These are phyloP conservation scores for Immersiporthe knoxdaviesiana DNA, from an alignment of 2,329 filamentous ascomycete genomes.

Conservation along the genomic window DNA sequence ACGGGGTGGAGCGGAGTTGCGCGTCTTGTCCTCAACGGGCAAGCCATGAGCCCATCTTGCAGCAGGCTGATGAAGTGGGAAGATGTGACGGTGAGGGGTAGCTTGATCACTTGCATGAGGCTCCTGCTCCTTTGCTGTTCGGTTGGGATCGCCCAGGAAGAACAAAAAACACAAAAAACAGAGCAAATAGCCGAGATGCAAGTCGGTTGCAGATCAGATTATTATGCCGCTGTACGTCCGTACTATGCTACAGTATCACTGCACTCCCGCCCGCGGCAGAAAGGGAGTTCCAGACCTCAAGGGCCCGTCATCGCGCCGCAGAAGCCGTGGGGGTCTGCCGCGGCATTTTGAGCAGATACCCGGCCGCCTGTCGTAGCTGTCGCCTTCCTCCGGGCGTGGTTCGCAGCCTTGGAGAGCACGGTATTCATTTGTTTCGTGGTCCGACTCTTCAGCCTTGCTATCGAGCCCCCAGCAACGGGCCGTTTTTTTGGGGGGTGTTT, in stretches of 20 bases:
- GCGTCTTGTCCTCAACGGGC: conserved; percentile 12
- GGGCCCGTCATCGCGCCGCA: conserved; percentile 5
- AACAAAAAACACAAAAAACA: neutral
- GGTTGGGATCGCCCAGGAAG: too few relatives aligned
- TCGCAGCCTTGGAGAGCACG: neutral
- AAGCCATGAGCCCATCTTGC: conserved; percentile 22
- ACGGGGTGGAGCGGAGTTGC: neutral
- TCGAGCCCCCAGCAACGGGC: neutral
- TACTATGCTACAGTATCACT: neutral
- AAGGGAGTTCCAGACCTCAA: conserved; percentile 3
- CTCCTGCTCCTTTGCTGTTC: neutral
- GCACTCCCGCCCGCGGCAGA: neutral
- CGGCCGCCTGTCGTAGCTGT: neutral
- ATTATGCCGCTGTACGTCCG: conserved; percentile 1
- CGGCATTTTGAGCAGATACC: conserved; percentile 14
- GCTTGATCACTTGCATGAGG: conserved; percentile 15
- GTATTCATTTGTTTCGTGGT: neutral
- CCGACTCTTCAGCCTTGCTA: neutral
- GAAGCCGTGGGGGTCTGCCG: conserved; percentile 24
- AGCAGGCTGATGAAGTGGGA: conserved; percentile 12
- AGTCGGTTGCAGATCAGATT: neutral
- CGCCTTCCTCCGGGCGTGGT: neutral
- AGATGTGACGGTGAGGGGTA: conserved; percentile 13
- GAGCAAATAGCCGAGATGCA: neutral
- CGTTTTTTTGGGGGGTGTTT: too few relatives aligned